Percentiles rank a stretch among this genome's conserved stretches.
phyloP scores from a whole-genome alignment of 2,329 filamentous ascomycete species.

The Fusarium neocosmosporiellum region DNA sequence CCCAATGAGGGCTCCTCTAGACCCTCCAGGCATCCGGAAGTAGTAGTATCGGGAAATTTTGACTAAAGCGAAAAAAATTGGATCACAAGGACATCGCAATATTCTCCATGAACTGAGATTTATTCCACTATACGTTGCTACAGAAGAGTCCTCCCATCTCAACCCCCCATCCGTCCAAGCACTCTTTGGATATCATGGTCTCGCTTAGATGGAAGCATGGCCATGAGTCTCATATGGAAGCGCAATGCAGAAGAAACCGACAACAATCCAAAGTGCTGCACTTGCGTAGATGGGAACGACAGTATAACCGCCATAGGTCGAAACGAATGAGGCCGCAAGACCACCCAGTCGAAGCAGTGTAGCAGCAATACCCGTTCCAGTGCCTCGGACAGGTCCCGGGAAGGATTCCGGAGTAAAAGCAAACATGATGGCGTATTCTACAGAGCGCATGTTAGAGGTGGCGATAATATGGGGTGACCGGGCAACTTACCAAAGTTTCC shows the following conservation, averaged over 20 bases:
- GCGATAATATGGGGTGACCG: background rate
- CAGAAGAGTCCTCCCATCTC: background rate
- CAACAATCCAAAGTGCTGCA: constrained; percentile 57
- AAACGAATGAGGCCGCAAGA: constrained; percentile 55
- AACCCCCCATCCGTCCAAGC: background rate
- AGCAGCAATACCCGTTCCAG: constrained; percentile 60
- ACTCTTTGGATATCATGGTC: background rate
- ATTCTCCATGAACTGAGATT: background rate
- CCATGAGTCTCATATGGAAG: constrained; percentile 59
- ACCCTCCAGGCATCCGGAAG: background rate
- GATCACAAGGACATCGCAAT: background rate
- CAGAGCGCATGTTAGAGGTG: background rate
- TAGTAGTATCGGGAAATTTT: background rate
- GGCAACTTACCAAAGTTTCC: constrained; percentile 49
- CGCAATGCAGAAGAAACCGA: constrained; percentile 54
- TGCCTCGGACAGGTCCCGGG: constrained; percentile 63
- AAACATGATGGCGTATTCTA: constrained; percentile 34
- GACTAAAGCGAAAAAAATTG: background rate
- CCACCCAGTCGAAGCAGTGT: constrained; percentile 53
- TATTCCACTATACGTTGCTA: background rate
- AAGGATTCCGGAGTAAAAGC: constrained; percentile 65
- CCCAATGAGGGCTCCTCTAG: fast-evolving
- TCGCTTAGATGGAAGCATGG: constrained; percentile 46
- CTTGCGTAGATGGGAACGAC: constrained; percentile 57
- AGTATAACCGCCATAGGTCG: constrained; percentile 55